Evolutionary conservation across 441 rosid genomes (phyloP), one percentile per base, ranked within the genome.

Genomic region (Biscutella laevigata): DNA sequence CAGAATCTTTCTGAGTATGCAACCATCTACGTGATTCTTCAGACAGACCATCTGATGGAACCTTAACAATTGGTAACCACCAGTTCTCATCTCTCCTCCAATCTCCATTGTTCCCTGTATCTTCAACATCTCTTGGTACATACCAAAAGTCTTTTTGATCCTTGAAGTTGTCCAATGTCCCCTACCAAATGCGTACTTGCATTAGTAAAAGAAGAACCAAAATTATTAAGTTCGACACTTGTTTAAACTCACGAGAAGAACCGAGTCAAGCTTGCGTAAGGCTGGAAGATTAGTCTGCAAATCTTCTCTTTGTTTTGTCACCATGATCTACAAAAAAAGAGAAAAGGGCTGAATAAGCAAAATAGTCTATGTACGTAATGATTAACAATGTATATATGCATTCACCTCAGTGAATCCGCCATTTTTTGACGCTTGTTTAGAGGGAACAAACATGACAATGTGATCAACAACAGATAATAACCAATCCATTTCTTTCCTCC

Each of bases 31-130:
- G 79, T 1, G 86, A 28, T 36, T 32, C 60, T 0, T 89, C 89
- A 3, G 99, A 81, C 30, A 94, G 59, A 51, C 99, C 97, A 35
- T 80, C 68, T 8, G 71, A 25, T 6, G 99, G 94, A 54, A 94
- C 91, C 64, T 80, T 89, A 4, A 68, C 76, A 1, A 80, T 67
- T 25, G 97, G 97, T 47, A 94, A 57, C 96, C 99, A 86, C 97
- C 99, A 89, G 62, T 82, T 94, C 15, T 88, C 95, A 53, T 85
- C 94, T 36, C 57, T 77, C 62, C 71, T 80, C 51, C 61, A 56
- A 1, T 61, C 74, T 0, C 61, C 64, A 44, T 29, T 59, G 62
- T 80, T 17, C 55, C 76, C 91, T 2, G 85, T 67, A 24, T 61
- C 69, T 26, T 57, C 67, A 10, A 51, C 66, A 42, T 85, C 89